Evolutionary conservation across 192 early-diverging fungal species (phyloP).

Genomic region (Oehlia diaphana): DNA sequence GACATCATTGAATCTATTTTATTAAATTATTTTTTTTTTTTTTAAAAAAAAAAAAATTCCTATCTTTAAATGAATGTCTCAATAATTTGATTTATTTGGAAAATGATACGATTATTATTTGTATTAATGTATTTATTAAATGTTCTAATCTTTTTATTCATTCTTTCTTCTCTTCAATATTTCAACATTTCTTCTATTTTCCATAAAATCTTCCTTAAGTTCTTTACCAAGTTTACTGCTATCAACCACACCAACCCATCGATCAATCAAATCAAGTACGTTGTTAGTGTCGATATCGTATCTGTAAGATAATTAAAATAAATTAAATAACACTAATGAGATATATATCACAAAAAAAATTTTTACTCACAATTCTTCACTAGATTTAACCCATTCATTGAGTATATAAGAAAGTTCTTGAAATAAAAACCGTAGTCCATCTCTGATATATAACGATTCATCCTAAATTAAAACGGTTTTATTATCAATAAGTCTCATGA

Average conservation of each 20-base stretch:
- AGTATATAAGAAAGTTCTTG: background rate
- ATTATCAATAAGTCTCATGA: too few species aligned
- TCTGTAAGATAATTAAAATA: background rate
- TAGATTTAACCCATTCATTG: background rate
- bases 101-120: too few species aligned
- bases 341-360: background rate
- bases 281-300: slow-evolving; percentile 3
- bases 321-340: background rate
- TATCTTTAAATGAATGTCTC: too few species aligned
- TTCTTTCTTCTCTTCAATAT: background rate
- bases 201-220: background rate
- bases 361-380: background rate
- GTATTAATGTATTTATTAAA: too few species aligned
- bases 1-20: too few species aligned
- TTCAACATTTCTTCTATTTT: background rate
- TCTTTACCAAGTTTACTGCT: background rate
- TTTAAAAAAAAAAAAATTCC: too few species aligned
- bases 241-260: background rate
- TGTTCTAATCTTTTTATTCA: background rate
- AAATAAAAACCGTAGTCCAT: background rate
- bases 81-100: too few species aligned
- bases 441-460: background rate
- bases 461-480: background rate
- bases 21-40: too few species aligned
- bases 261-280: background rate